Evolutionary conservation across 1,284 basidiomycete genomes (phyloP), one percentile per base, ranked within the genome.

Genomic region (Vanrija sp.): DNA sequence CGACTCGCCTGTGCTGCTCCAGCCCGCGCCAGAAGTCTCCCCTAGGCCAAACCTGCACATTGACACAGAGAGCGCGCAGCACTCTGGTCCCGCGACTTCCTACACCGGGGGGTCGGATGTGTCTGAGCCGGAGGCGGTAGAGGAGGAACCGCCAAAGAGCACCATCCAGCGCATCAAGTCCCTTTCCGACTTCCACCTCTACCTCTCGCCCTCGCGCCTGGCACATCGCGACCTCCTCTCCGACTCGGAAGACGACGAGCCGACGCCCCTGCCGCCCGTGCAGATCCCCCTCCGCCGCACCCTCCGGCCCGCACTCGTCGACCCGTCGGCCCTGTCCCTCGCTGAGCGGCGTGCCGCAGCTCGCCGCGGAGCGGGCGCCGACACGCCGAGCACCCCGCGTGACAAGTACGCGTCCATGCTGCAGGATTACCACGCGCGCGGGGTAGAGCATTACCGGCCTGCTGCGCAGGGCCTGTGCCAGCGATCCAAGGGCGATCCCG

Each of bases 181-280:
- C 0, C 52, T 76, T 12, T 68, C 72, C 6, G 65, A 76, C 53
- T 77, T 77, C 57, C 71, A 73, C 42, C 70, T 77, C 0, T 74
- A 77, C 55, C 66, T 77, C 9, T 77, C 75, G 0, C 74, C 75
- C 0, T 75, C 74, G 1, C 61, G 75, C 19, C 57, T 72, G 10
- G 71, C 73, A 8, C 62, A 74, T 51, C 58, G 73, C 29, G 69
- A 72, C 51, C 55, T 74, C 3, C 55, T 73, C 14, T 64, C 68
- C 14, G 69, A 71, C 51, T 67, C 68, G n/a, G 68, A 71, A 18
- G 60, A 66, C 38, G 67, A 69, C 29, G 55, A 49, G 14, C 18
- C 39, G 7, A 18, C 12, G 3, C 46, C 44, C 3, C 43, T 47
- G 25, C 45, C 39, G 3, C 28, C 43, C 14, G 21, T 49, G 4